Evolutionary conservation across 345 rosid genomes (phyloP).

Genomic region (Anastatica hierochuntica): DNA sequence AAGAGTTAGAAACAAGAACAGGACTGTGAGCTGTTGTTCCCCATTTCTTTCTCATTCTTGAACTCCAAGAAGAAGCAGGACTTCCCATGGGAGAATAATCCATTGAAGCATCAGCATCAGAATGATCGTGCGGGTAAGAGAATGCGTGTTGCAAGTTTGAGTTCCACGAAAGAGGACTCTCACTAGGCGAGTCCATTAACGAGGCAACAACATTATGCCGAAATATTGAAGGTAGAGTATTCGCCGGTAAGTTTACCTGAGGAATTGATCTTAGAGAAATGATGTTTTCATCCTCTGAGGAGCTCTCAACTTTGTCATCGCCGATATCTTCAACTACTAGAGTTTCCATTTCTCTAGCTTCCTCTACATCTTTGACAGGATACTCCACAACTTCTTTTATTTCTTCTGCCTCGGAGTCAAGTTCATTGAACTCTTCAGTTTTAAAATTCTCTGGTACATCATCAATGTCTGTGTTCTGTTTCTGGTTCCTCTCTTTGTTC

Average conservation of each 20-base stretch:
- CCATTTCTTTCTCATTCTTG: slow-evolving; percentile 95
- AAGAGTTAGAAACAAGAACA: slow-evolving; percentile 46
- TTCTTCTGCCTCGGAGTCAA: slow-evolving; percentile 33
- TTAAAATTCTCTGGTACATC: slow-evolving; percentile 34
- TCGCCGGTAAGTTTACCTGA: slow-evolving; percentile 48
- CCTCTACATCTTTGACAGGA: slow-evolving; percentile 37
- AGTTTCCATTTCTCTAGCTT: slow-evolving; percentile 28
- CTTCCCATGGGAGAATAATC: slow-evolving; percentile 81
- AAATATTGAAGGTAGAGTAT: slow-evolving; percentile 29
- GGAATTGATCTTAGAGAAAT: slow-evolving; percentile 41
- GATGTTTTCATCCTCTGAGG: slow-evolving; percentile 56
- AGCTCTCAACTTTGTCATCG: slow-evolving; percentile 47
- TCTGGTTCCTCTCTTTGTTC: slow-evolving; percentile 36
- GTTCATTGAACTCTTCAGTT: slow-evolving; percentile 36
- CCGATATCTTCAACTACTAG: slow-evolving; percentile 36
- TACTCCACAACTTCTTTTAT: slow-evolving; percentile 25
- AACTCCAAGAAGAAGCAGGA: slow-evolving; percentile 82
- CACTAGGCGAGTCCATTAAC: slow-evolving; percentile 72
- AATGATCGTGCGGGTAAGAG: slow-evolving; percentile 59
- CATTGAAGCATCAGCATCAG: slow-evolving; percentile 70
- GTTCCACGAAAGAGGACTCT: slow-evolving; percentile 80
- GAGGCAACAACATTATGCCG: slow-evolving; percentile 38
- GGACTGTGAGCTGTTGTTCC: slow-evolving; percentile 67
- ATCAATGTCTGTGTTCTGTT: slow-evolving; percentile 45
- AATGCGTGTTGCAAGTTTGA: slow-evolving; percentile 54